A percentile compares a stretch with the other conserved stretches of the same genome.
Conservation (phyloP, 2,329 filamentous ascomycete species). For the Aspergillus jensenii region DNA sequence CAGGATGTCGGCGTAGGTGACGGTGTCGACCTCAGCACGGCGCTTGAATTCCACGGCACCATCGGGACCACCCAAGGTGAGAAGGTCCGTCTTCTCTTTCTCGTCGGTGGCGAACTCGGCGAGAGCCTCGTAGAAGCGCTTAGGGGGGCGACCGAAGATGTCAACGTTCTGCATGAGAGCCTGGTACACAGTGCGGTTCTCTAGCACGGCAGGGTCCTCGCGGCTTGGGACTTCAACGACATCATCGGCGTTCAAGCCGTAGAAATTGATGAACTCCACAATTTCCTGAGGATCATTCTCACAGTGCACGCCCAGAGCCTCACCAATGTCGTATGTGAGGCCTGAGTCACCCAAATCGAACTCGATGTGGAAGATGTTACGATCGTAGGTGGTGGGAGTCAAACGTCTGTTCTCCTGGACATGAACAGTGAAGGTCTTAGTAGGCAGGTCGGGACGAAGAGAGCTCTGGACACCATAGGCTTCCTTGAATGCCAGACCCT, state of each 20-base stretch:
- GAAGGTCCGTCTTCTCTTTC: conserved; percentile 76
- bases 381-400: conserved; percentile 84
- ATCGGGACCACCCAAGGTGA: conserved; percentile 72
- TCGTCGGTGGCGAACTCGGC: conserved; percentile 83
- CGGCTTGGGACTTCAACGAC: conserved; percentile 89
- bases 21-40: conserved; percentile 83
- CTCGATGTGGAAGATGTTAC: conserved; percentile 99
- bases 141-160: conserved; percentile 93
- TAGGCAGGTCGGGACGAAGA: conserved; percentile 80
- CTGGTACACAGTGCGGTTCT: conserved; percentile 92
- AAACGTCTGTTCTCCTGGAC: conserved; percentile 96
- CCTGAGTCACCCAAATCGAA: conserved; percentile 92
- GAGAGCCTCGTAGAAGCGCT: conserved; percentile 94
- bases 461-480: conserved; percentile 72
- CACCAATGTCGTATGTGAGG: conserved; percentile 93
- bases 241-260: conserved; percentile 77
- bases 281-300: conserved; percentile 84
- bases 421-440: conserved; percentile 82
- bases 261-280: conserved; percentile 82
- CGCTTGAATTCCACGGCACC: conserved; percentile 90
- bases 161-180: conserved; percentile 89
- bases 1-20: conserved; percentile 88
- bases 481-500: conserved; percentile 90
- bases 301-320: conserved; percentile 93
- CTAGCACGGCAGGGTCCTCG: conserved; percentile 70